phyloP scores from a whole-genome alignment of 768 basidiomycete genomes.

The Leccinum pellstonianum region DNA sequence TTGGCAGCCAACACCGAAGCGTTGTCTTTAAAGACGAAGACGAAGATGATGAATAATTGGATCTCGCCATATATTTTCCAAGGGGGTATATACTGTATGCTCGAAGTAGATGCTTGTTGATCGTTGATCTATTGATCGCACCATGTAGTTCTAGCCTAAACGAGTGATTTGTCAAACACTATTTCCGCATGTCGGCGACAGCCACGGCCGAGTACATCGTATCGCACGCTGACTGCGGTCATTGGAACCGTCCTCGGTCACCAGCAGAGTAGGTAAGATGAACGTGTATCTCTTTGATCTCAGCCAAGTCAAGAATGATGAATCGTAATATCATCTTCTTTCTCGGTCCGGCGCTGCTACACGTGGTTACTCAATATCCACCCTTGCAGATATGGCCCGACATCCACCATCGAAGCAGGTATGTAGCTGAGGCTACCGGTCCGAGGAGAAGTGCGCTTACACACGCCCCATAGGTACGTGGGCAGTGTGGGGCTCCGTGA shows the following conservation, averaged over 20 bases:
- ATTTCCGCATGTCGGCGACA: neutral
- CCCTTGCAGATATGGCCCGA: neutral
- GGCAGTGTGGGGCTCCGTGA: no score
- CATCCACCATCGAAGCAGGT: neutral
- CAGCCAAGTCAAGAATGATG: neutral
- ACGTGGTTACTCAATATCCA: neutral
- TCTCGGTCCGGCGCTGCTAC: neutral
- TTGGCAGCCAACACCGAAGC: conserved; percentile 5
- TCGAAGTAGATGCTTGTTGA: neutral
- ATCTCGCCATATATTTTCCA: neutral
- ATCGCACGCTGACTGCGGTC: no score
- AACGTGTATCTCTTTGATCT: neutral
- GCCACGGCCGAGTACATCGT: neutral
- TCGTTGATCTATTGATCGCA: conserved; percentile 1
- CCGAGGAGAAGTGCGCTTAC: no score
- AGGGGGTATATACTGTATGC: neutral
- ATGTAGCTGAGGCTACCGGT: neutral
- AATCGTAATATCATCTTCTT: neutral
- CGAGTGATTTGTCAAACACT: neutral
- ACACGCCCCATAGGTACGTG: no score
- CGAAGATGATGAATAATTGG: conserved; percentile 17
- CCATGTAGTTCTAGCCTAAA: conserved; percentile 9
- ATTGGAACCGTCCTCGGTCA: neutral
- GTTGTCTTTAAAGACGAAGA: conserved; percentile 11
- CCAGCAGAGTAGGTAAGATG: neutral